Evolutionary conservation across 164 flowering plant species (phyloP), one percentile per base, ranked within the genome.

Genomic region (Sextonia rubra): DNA sequence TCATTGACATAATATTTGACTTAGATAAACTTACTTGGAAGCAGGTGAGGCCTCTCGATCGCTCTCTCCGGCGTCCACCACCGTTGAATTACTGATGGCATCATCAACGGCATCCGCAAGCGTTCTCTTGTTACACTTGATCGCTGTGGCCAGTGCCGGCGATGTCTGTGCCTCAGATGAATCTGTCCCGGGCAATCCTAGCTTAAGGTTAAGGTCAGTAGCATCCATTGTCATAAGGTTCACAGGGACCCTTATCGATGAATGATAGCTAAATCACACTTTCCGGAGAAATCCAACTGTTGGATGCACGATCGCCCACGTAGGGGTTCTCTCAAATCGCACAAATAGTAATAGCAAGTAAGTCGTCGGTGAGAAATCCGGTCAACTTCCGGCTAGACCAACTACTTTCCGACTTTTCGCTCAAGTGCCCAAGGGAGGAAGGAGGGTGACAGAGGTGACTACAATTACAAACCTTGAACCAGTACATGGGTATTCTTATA

Each of bases 151-250:
- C 0, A 47, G 25, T 30, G 24, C 64, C 30, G 77, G 55, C 49
- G 63, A 18, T 14, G 69, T 32, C 66, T 74, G 74, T 52, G 74
- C 75, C 64, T 80, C 81, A 2, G 71, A 5, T 1, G 73, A 77
- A 23, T 77, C 75, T 7, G 71, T 71, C 37, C 92, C 92, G 3
- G 92, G 92, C 27, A 88, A 71, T 4, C 91, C 92, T 68, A 90
- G 64, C 66, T 85, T 80, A 8, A 86, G 82, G 71, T 86, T 83
- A 25, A 90, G 83, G 79, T 81, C 91, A 12, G 44, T 7, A 20
- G 74, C 66, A 65, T 84, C 82, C n/a, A 7, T n/a, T 62, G 25
- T 73, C 74, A 74, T 18, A 15, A 15, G 58, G 58, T 52, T 52
- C 7, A 12, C 58, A 17, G 6, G 58, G 58, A 2, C 58, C 58